Conservation (phyloP, 768 basidiomycete genomes). For the Panellus pusillus region DNA sequence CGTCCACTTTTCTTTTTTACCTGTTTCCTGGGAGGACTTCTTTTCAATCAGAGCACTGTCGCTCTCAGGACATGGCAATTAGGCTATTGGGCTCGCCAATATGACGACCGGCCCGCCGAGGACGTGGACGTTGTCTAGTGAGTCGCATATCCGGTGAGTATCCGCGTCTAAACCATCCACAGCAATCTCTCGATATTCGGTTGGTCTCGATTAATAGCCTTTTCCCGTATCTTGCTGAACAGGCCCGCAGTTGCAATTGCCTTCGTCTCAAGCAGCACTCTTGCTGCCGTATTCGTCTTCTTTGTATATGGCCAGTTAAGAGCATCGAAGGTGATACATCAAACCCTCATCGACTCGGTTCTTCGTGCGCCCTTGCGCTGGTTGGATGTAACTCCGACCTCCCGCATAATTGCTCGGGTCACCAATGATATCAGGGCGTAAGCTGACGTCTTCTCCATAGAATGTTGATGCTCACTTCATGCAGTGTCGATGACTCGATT, state of each 20-base stretch:
- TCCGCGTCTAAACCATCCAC: neutral
- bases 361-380: constrained; percentile 47
- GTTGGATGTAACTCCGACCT: constrained; percentile 22
- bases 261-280: constrained; percentile 24
- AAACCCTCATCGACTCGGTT: constrained; percentile 36
- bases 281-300: constrained; percentile 25
- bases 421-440: constrained; percentile 45
- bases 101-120: constrained; percentile 10
- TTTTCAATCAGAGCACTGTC: constrained; percentile 1
- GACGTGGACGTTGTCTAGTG: constrained; percentile 17
- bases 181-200: constrained; percentile 9
- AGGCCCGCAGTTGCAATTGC: constrained; percentile 23
- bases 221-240: neutral
- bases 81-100: constrained; percentile 19
- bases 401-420: constrained; percentile 47
- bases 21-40: constrained; percentile 7
- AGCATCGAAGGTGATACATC: constrained; percentile 43
- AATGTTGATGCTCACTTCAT: no score
- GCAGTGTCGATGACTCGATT: constrained; percentile 25
- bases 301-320: constrained; percentile 39
- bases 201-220: neutral
- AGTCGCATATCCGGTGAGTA: neutral
- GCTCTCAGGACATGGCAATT: constrained; percentile 15
- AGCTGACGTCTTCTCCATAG: no score
- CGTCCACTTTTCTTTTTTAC: constrained; percentile 13